Percentiles rank a stretch among this genome's conserved stretches.
Evolutionary conservation across 2,329 filamentous ascomycete genomes (phyloP).

Genomic region (Colletotrichum sp.): DNA sequence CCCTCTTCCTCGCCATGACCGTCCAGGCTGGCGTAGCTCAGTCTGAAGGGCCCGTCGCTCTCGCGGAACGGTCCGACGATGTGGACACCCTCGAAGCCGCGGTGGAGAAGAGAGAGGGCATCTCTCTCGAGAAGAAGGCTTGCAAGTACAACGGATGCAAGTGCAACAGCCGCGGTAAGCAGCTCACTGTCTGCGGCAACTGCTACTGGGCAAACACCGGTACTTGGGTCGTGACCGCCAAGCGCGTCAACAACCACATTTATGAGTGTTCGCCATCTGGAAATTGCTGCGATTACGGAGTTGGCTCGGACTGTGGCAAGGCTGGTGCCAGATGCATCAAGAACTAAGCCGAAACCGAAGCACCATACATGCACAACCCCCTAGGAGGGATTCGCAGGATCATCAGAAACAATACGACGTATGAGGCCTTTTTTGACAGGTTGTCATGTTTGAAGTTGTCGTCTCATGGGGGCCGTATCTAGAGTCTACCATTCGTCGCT

Average conservation of each 20-base stretch:
- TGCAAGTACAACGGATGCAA: conserved; percentile 27
- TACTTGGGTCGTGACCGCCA: conserved; percentile 22
- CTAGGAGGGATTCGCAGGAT: background rate
- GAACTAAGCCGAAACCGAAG: background rate
- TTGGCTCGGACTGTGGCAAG: conserved; percentile 23
- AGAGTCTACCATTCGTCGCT: background rate
- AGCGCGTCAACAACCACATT: conserved; percentile 25
- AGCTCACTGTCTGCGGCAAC: conserved; percentile 28
- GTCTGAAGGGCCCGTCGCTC: background rate
- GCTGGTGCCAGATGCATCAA: conserved; percentile 7
- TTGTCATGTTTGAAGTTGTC: background rate
- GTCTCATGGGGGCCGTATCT: background rate
- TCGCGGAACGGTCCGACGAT: background rate
- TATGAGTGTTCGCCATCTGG: conserved; percentile 27
- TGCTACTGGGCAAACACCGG: conserved; percentile 23
- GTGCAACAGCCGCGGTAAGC: conserved; percentile 26
- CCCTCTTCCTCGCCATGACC: background rate
- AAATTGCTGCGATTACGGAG: conserved; percentile 26
- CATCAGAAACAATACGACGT: background rate
- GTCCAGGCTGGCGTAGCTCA: background rate
- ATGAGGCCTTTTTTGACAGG: background rate
- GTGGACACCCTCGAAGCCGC: background rate
- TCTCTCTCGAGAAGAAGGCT: conserved; percentile 17
- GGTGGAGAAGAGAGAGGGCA: background rate
- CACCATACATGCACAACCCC: background rate